These are phyloP conservation scores for Candolleomyces aberdarensis DNA, from an alignment of 768 basidiomycete species.

Conservation along the genomic window DNA sequence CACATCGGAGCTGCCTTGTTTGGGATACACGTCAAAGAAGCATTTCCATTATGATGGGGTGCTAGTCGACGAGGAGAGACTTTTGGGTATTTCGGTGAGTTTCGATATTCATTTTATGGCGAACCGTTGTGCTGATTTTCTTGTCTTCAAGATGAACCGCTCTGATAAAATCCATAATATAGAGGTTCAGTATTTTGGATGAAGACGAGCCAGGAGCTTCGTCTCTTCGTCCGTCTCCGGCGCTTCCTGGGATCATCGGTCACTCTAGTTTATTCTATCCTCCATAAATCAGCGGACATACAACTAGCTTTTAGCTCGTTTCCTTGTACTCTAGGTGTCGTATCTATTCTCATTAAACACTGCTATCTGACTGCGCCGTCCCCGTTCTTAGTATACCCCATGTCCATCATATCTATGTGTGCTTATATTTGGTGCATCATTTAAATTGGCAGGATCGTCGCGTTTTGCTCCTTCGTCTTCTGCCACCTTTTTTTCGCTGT, in stretches of 20 bases:
- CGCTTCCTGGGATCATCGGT: neutral
- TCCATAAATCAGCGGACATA: no score
- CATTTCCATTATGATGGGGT: slow-evolving; percentile 26
- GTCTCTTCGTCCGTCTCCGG: neutral
- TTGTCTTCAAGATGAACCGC: neutral
- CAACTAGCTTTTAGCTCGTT: no score
- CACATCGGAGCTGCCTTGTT: slow-evolving; percentile 22
- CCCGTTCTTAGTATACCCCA: no score
- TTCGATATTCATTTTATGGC: no score
- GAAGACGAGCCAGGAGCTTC: neutral
- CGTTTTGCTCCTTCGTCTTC: no score
- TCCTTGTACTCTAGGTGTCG: no score
- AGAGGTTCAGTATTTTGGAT: neutral
- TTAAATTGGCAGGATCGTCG: no score
- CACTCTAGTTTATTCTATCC: neutral
- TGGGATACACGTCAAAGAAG: slow-evolving; percentile 11
- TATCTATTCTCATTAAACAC: no score
- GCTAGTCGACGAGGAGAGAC: slow-evolving; percentile 40
- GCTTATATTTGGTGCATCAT: no score
- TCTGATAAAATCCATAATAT: neutral
- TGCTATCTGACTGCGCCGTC: no score
- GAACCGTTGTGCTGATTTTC: neutral
- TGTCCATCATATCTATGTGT: no score
- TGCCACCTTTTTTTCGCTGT: no score
- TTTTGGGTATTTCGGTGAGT: slow-evolving; percentile 34